Base-by-base conservation (phyloP, 1,284 basidiomycete genomes). In the Moesziomyces parantarcticus region DNA sequence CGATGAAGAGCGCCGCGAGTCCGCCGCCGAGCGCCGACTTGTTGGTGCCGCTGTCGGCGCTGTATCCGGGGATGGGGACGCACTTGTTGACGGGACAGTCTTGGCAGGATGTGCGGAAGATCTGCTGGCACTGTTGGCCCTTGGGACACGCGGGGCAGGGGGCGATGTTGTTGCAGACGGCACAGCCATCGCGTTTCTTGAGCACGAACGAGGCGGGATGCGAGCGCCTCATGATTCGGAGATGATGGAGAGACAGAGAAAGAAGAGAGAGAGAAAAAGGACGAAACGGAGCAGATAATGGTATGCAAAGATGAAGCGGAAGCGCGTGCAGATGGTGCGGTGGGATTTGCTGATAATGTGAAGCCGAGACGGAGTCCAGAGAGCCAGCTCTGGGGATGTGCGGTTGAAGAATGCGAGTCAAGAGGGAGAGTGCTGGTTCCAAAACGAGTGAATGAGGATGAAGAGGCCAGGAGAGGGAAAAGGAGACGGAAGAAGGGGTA, bases 11-110 rank as follows among this genome's bases (percentile, higher is more conserved):
- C 1, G 66, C 72, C 9, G 61, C 75, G 18, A 75, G 55, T 5
- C 70, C 68, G 16, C 71, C 75, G 7, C 75, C 75, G 32, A 77
- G 54, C 0, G 72, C 75, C 5, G 64, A 75, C 16, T 49, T 61
- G 48, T 61, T 58, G 52, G 52, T 13, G 34, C 47, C 48, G 5
- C 22, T n/a, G n/a, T 34, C 23, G 8, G 42, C 25, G 20, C 10
- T 21, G 43, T 52, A 58, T 34, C 53, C 59, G 14, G 58, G 50
- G 32, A 69, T 66, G 42, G 58, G 25, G 36, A 66, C 62, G 57
- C 74, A 76, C 25, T 65, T 65, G 59, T 72, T 72, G 62, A 69
- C 65, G 21, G 74, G 64, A 34, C 74, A 76, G 29, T 68, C 65
- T 26, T 72, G 65, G 43, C 74, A 76, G 6, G 69, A 72, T 23